Base-by-base conservation (phyloP, 495 filamentous ascomycete genomes). In the Beverwykella pulmonaria region DNA sequence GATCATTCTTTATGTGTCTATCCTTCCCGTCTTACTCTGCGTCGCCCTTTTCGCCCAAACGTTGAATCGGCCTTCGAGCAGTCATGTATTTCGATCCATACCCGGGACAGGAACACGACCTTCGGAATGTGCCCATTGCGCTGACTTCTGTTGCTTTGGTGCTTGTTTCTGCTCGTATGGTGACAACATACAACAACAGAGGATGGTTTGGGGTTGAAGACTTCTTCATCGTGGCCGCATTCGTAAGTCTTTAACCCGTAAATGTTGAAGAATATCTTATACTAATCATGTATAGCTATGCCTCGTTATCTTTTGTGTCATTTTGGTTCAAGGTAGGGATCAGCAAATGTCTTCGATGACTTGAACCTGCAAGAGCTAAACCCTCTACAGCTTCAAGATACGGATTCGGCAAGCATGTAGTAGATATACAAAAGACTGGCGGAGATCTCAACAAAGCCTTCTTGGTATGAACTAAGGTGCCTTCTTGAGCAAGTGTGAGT, bases 381-480 rank as follows among this genome's bases (percentile, higher is more conserved):
- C 15, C 15, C 4, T 14, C 10, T 17, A 30, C 30, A 59, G 55
- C 55, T 59, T 30, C 55, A 36, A 30, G 34, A 12, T 59, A 59
- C 22, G 55, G 55, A 22, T 59, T 59, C 36, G 55, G 55, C 10
- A 27, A 23, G 27, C 55, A 59, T 44, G 36, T 36, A 19, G 39
- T 36, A 46, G 55, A 59, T 15, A 59, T 59, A 44, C 30, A 17
- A n/a, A 23, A 19, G 7, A 39, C 22, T 34, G 55, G 55, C 5
- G 55, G 55, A 19, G 10, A 46, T 19, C 3, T 59, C 26, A 30
- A 41, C 25, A 20, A 17, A 17, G 55, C 55, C 19, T 59, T 59
- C 8, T 20, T 36, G 15, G 55, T 59, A 54, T 56, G 15, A 10
- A 14, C 53, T 32, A 30, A 32, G 15, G 12, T 19, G 15, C 22